A percentile compares a stretch with the other conserved stretches of the same genome.
Evolutionary conservation across 805 yeast species (phyloP).

Genomic region (Pichia occidentalis): DNA sequence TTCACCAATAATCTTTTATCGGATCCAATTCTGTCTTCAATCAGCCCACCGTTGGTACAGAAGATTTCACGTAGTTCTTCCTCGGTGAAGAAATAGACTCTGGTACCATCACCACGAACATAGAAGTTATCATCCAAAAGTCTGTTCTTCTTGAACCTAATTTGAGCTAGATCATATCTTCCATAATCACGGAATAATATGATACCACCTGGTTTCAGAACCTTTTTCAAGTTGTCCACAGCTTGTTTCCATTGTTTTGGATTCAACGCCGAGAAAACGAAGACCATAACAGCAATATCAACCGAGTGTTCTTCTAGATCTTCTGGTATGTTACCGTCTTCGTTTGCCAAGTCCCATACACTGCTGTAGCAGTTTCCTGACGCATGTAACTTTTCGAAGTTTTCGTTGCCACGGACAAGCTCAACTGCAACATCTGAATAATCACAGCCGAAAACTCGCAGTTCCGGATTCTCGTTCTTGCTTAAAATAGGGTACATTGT

Average conservation of each 20-base stretch:
- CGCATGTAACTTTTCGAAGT: conserved; percentile 38
- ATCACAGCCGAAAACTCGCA: conserved; percentile 79
- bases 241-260: conserved; percentile 91
- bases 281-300: conserved; percentile 90
- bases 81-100: conserved; percentile 95
- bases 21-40: conserved; percentile 73
- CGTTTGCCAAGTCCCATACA: conserved; percentile 93
- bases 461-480: conserved; percentile 73
- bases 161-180: conserved; percentile 91
- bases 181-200: conserved; percentile 92
- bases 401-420: conserved; percentile 59
- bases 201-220: conserved; percentile 89
- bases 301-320: conserved; percentile 74
- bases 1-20: conserved; percentile 89
- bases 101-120: conserved; percentile 95
- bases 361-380: conserved; percentile 56
- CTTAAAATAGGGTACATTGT: conserved; percentile 86
- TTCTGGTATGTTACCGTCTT: conserved; percentile 70
- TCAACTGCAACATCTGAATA: conserved; percentile 87
- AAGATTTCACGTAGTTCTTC: conserved; percentile 80
- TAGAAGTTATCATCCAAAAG: conserved; percentile 87
- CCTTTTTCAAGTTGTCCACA: conserved; percentile 55
- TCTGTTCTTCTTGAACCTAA: conserved; percentile 84
- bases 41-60: conserved; percentile 44
- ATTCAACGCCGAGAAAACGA: conserved; percentile 85